Evolutionary conservation across 2,329 filamentous ascomycete genomes (phyloP).

Genomic region (Verticillium longisporum): DNA sequence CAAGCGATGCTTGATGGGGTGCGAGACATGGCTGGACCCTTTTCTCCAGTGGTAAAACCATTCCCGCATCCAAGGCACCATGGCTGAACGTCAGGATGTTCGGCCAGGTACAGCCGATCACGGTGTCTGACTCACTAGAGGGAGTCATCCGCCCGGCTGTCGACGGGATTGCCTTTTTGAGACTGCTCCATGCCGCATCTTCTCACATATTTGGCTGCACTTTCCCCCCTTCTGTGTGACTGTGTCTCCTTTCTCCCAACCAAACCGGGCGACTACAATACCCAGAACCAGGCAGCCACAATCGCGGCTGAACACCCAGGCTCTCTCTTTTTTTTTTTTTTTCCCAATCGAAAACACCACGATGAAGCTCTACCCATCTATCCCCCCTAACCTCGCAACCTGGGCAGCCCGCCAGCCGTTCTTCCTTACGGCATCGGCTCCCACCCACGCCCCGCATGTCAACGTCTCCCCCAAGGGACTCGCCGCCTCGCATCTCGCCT

Average conservation of each 20-base stretch:
- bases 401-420: constrained; percentile 64
- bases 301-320: constrained; percentile 1
- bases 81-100: not conserved
- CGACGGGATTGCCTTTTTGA: not conserved
- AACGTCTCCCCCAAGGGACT: constrained; percentile 74
- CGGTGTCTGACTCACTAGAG: constrained; percentile 8
- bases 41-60: not conserved
- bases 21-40: not conserved
- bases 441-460: constrained; percentile 60
- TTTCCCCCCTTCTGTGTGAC: not conserved
- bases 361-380: constrained; percentile 55
- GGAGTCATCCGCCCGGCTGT: constrained; percentile 4
- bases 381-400: constrained; percentile 46
- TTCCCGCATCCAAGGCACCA: not conserved
- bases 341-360: constrained; percentile 11
- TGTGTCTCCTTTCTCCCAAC: not conserved
- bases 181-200: not conserved
- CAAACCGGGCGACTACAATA: not conserved
- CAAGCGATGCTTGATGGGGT: not conserved
- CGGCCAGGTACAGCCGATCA: not conserved
- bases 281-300: not conserved
- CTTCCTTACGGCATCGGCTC: constrained; percentile 71
- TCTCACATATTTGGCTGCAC: not conserved
- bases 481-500: constrained; percentile 52
- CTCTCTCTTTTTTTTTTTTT: constrained; percentile 16